Evolutionary conservation across 345 rosid species (phyloP).

Genomic region (Aquilaria malaccensis): DNA sequence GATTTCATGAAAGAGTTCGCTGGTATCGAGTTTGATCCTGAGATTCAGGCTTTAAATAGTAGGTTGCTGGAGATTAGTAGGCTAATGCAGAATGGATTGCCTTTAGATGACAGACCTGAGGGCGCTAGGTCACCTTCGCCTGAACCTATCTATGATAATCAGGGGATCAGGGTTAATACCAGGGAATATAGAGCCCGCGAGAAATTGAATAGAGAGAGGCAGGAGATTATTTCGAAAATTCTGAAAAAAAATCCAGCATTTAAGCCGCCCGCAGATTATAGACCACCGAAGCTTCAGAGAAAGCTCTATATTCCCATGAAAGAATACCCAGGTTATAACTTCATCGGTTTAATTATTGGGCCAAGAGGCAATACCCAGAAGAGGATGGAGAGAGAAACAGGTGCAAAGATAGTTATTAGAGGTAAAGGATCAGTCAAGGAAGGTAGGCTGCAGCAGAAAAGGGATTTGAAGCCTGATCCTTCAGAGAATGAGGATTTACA

Average conservation of each 20-base stretch:
- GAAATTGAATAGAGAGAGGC: slow-evolving; percentile 83
- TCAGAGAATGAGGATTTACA: slow-evolving; percentile 97
- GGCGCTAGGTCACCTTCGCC: slow-evolving; percentile 98
- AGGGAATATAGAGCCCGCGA: slow-evolving; percentile 89
- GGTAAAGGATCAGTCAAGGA: slow-evolving; percentile 97
- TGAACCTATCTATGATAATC: slow-evolving; percentile 85
- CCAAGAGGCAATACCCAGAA: slow-evolving; percentile 97
- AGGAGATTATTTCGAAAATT: slow-evolving; percentile 87
- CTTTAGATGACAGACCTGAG: slow-evolving; percentile 81
- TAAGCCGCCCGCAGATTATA: slow-evolving; percentile 95
- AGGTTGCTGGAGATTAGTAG: slow-evolving; percentile 77
- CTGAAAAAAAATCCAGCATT: slow-evolving; percentile 85
- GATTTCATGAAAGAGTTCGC: slow-evolving; percentile 85
- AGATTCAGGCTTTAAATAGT: slow-evolving; percentile 83
- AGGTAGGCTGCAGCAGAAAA: slow-evolving; percentile 90
- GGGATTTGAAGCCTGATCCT: slow-evolving; percentile 89
- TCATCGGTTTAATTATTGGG: slow-evolving; percentile 89
- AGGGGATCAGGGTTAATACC: slow-evolving; percentile 85
- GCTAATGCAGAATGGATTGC: slow-evolving; percentile 70
- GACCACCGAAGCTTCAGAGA: slow-evolving; percentile 95
- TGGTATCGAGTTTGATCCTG: slow-evolving; percentile 91
- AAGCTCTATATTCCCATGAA: slow-evolving; percentile 95
- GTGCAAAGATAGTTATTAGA: slow-evolving; percentile 90
- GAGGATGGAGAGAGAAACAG: slow-evolving; percentile 97
- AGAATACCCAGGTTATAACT: slow-evolving; percentile 89